Percentiles rank a stretch among this genome's conserved stretches.
These are phyloP conservation scores for Exidia glandulosa DNA, from an alignment of 768 basidiomycete species.

Conservation along the genomic window DNA sequence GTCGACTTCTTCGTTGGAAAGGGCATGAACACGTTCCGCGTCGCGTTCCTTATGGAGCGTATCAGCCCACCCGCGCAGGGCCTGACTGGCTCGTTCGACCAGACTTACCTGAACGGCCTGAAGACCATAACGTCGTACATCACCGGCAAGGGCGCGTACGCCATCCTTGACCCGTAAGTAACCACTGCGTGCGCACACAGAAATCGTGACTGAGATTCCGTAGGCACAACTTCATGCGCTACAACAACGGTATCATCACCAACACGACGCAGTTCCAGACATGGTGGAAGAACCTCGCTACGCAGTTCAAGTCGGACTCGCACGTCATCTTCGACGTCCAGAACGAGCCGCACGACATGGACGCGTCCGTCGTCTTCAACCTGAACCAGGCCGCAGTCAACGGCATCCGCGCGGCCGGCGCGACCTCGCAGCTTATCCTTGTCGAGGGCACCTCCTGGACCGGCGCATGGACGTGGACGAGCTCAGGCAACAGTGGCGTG, in stretches of 20 bases:
- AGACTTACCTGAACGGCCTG: constrained; percentile 40
- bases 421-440: constrained; percentile 33
- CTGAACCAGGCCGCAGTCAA: constrained; percentile 59
- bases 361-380: constrained; percentile 34
- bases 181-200: background rate
- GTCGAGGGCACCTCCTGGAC: constrained; percentile 37
- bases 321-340: constrained; percentile 44
- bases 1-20: constrained; percentile 37
- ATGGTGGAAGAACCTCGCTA: constrained; percentile 46
- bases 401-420: constrained; percentile 51
- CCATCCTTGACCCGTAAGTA: constrained; percentile 38
- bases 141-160: constrained; percentile 47
- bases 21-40: constrained; percentile 53
- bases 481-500: constrained; percentile 43
- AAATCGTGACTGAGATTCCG: background rate
- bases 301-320: constrained; percentile 19
- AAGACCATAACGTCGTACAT: constrained; percentile 47
- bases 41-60: constrained; percentile 51
- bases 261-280: constrained; percentile 34
- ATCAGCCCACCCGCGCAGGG: constrained; percentile 41
- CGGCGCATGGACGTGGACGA: constrained; percentile 34
- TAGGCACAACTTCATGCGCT: constrained; percentile 48
- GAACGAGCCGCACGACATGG: constrained; percentile 58
- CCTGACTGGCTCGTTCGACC: constrained; percentile 41
- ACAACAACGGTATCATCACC: constrained; percentile 41